Conservation (phyloP, 352 stramenopile genomes). For the Globisporangium cystogenes region DNA sequence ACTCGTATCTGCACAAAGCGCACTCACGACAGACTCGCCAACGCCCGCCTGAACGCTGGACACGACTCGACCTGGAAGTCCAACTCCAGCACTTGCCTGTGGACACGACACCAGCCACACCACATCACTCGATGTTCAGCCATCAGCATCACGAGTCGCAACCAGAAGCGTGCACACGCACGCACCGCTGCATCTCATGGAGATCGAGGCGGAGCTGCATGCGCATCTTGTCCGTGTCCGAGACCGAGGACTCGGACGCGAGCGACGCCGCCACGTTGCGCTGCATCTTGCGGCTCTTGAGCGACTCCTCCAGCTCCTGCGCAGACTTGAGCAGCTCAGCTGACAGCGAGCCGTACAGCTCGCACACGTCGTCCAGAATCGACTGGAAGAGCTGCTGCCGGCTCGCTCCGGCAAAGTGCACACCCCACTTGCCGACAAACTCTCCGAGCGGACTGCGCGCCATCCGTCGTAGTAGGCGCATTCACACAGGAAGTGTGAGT, state of each 20-base stretch:
- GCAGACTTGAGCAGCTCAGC: constrained; percentile 71
- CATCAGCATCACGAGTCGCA: background rate
- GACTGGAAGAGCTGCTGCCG: constrained; percentile 41
- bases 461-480: background rate
- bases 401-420: constrained; percentile 34
- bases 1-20: background rate
- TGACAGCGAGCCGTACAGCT: constrained; percentile 59
- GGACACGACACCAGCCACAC: background rate
- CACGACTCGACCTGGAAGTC: constrained; percentile 41
- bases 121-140: background rate
- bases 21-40: constrained; percentile 13
- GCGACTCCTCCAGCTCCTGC: constrained; percentile 75
- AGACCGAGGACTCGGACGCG: constrained; percentile 25
- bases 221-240: constrained; percentile 85
- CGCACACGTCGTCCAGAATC: constrained; percentile 56
- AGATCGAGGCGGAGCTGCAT: constrained; percentile 75
- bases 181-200: constrained; percentile 63
- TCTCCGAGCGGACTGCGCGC: constrained; percentile 38
- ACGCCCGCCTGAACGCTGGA: constrained; percentile 16
- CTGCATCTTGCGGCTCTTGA: constrained; percentile 86
- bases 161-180: background rate
- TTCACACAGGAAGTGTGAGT: background rate
- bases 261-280: constrained; percentile 28
- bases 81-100: constrained; percentile 45
- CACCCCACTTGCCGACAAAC: constrained; percentile 72